These are phyloP conservation scores for Cyclotella baltica DNA, from an alignment of 108 stramenopile species.

Conservation along the genomic window DNA sequence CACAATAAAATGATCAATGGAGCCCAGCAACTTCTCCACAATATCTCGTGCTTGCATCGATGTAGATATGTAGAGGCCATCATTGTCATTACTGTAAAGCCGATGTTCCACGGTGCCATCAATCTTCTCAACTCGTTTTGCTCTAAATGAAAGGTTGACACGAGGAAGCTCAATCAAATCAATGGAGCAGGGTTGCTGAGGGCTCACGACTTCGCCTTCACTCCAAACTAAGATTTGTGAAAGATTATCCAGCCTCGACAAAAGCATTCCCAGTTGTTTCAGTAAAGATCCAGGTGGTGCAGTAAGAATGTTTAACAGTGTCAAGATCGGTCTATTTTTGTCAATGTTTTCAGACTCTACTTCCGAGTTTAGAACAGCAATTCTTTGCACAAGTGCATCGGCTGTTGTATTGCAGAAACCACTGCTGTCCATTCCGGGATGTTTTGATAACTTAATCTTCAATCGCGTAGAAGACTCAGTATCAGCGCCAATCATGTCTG, in stretches of 20 bases:
- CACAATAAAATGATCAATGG: constrained; percentile 92
- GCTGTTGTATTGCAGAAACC: constrained; percentile 92
- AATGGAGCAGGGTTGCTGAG: constrained; percentile 80
- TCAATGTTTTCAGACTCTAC: constrained; percentile 61
- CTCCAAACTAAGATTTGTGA: constrained; percentile 97
- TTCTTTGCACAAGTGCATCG: constrained; percentile 82
- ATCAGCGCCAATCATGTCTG: constrained; percentile 53
- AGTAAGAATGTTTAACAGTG: constrained; percentile 90
- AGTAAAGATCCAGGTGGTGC: constrained; percentile 88
- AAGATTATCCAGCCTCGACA: constrained; percentile 94
- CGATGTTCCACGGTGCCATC: constrained; percentile 80
- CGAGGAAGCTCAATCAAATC: constrained; percentile 96
- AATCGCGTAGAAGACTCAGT: constrained; percentile 69
- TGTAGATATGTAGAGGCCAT: constrained; percentile 94
- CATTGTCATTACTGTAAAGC: constrained; percentile 94
- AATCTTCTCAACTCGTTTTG: constrained; percentile 69
- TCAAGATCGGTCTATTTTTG: constrained; percentile 62
- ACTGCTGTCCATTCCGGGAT: constrained; percentile 74
- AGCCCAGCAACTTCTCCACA: constrained; percentile 84
- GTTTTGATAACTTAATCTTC: constrained; percentile 77
- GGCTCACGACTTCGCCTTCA: constrained; percentile 63
- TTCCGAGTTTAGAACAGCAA: constrained; percentile 70
- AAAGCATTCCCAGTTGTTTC: constrained; percentile 88
- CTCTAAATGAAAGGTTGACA: constrained; percentile 93
- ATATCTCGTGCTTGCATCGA: constrained; percentile 81